Evolutionary conservation across 2,329 filamentous ascomycete genomes (phyloP).

Genomic region (Exophiala spinifera): DNA sequence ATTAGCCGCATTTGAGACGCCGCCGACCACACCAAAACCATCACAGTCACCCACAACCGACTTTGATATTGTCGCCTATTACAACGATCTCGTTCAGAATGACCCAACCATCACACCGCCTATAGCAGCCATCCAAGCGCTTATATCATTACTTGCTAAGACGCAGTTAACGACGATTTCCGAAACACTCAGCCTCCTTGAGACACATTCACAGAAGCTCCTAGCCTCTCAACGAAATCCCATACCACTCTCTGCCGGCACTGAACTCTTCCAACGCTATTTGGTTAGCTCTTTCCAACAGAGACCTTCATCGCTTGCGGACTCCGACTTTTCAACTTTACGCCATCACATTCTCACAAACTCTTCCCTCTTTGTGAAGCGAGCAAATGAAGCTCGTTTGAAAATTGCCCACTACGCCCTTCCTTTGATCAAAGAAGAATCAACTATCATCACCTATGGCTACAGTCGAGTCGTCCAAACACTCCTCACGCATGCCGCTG

Average conservation of each 20-base stretch:
- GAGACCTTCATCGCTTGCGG: slow-evolving; percentile 44
- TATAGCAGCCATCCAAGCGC: slow-evolving; percentile 86
- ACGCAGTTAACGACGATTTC: slow-evolving; percentile 81
- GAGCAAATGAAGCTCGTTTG: slow-evolving; percentile 72
- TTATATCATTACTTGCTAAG: slow-evolving; percentile 80
- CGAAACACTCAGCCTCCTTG: slow-evolving; percentile 86
- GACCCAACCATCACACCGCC: slow-evolving; percentile 92
- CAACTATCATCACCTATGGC: slow-evolving; percentile 84
- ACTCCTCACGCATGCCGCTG: slow-evolving; percentile 57
- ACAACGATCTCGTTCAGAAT: slow-evolving; percentile 60
- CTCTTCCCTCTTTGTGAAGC: slow-evolving; percentile 77
- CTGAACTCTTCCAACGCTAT: slow-evolving; percentile 92
- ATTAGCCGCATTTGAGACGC: slow-evolving; percentile 11
- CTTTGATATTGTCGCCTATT: slow-evolving; percentile 60
- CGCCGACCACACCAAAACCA: slow-evolving; percentile 12
- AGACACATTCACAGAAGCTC: slow-evolving; percentile 71
- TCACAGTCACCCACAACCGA: slow-evolving; percentile 15
- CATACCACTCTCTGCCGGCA: slow-evolving; percentile 87
- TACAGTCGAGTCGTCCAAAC: slow-evolving; percentile 80
- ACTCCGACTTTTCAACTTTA: slow-evolving; percentile 75
- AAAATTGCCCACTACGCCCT: slow-evolving; percentile 78
- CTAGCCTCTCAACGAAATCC: slow-evolving; percentile 80
- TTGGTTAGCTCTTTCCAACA: slow-evolving; percentile 69
- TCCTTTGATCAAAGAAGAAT: slow-evolving; percentile 73
- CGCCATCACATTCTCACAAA: slow-evolving; percentile 81